phyloP scores from a whole-genome alignment of 805 yeast species.

The Blastobotrys chiropterorum region DNA sequence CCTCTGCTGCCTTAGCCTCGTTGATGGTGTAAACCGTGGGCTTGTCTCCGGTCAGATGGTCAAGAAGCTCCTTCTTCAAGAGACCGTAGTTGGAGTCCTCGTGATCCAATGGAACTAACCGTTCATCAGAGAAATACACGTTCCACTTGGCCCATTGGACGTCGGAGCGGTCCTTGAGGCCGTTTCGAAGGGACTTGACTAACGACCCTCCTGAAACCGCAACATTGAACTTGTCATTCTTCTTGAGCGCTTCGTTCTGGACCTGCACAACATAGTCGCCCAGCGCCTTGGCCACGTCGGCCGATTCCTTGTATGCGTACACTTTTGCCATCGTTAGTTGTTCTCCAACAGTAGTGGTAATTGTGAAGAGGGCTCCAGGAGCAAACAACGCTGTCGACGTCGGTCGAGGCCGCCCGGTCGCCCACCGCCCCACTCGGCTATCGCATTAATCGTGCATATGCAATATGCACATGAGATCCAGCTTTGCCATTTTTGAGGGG shows the following conservation, averaged over 20 bases:
- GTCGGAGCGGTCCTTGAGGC: conserved; percentile 51
- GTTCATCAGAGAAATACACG: conserved; percentile 83
- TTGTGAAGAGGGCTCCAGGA: too few relatives aligned
- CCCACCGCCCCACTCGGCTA: too few relatives aligned
- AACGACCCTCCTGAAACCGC: conserved; percentile 92
- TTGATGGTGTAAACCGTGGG: conserved; percentile 67
- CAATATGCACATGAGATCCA: too few relatives aligned
- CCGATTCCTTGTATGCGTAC: conserved; percentile 47
- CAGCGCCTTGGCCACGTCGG: conserved; percentile 57
- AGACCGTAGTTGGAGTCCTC: conserved; percentile 82
- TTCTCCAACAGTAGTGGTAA: neutral
- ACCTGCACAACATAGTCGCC: conserved; percentile 54
- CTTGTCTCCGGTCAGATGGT: conserved; percentile 34
- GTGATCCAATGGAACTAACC: conserved; percentile 76
- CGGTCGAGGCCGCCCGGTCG: too few relatives aligned
- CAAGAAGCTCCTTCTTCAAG: conserved; percentile 58
- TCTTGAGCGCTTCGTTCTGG: conserved; percentile 54
- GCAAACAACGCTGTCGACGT: neutral
- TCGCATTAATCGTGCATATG: too few relatives aligned
- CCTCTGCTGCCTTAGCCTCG: conserved; percentile 51
- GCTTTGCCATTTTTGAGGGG: too few relatives aligned
- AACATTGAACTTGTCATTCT: conserved; percentile 46
- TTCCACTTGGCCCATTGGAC: conserved; percentile 37
- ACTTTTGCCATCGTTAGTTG: conserved; percentile 27
- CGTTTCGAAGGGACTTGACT: conserved; percentile 60